Evolutionary conservation across 2,329 filamentous ascomycete genomes (phyloP).

Genomic region (Fusarium cyanostomum): DNA sequence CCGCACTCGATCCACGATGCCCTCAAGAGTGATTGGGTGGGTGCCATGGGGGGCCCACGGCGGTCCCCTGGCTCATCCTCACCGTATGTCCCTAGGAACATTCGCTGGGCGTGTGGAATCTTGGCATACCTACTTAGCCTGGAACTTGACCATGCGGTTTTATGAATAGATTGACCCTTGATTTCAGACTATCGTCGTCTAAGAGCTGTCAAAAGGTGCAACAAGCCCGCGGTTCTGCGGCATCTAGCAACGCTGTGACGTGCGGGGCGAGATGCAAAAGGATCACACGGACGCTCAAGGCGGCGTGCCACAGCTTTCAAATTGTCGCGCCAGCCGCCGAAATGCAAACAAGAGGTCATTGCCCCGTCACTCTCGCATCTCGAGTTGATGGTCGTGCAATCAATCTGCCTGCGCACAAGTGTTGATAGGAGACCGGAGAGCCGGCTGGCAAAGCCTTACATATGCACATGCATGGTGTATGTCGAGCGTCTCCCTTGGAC

Average conservation of each 20-base stretch:
- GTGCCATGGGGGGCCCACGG: conserved; percentile 18
- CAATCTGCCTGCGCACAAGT: conserved; percentile 1
- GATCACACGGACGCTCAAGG: conserved; percentile 14
- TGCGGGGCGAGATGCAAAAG: conserved; percentile 18
- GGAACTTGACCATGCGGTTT: conserved; percentile 34
- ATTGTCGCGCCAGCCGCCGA: conserved; percentile 8
- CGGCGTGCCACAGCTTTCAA: conserved; percentile 1
- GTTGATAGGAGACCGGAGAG: not conserved
- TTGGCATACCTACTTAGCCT: conserved; percentile 19
- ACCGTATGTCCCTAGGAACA: conserved; percentile 40
- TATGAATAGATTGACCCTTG: conserved; percentile 11
- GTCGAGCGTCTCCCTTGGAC: conserved; percentile 10
- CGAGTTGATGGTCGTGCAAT: not conserved
- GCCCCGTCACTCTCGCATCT: not conserved
- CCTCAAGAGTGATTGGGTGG: conserved; percentile 33
- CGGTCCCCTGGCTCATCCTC: conserved; percentile 27
- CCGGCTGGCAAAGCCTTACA: conserved; percentile 1
- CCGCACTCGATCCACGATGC: conserved; percentile 41
- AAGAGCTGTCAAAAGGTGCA: conserved; percentile 1
- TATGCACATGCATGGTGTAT: conserved; percentile 27
- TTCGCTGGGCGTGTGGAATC: conserved; percentile 13
- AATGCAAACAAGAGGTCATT: conserved; percentile 2
- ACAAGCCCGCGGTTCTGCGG: conserved; percentile 10
- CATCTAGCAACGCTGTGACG: conserved; percentile 15
- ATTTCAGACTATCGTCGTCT: conserved; percentile 7